Base-by-base conservation (phyloP, 2,329 filamentous ascomycete genomes). In the Colletotrichum cordylinicola region DNA sequence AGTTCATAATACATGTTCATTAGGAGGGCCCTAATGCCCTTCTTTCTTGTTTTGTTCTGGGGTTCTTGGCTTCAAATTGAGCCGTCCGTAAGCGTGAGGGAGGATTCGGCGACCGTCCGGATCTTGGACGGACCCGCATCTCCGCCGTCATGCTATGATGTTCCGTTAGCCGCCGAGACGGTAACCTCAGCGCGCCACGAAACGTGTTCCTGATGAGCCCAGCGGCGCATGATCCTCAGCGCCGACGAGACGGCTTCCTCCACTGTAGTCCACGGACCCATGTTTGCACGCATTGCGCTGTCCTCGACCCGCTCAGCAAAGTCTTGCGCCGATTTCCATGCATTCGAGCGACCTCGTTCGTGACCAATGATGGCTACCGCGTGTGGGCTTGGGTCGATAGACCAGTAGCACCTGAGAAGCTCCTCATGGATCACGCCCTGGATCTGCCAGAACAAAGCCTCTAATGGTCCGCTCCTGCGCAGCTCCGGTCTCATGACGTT, bases 401-500 rank as follows among this genome's bases (percentile, higher is more conserved):
- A 79, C 37, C 77, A 79, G 62, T 84, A 85, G 39, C 83, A 84
- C 74, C 83, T 83, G 48, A 87, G 80, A n/a, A 87, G 79, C 79
- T 90, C 86, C 74, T 90, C 88, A 37, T 87, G 80, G 61, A 86
- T 83, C 9, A 88, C 79, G 16, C 84, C 86, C 67, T 88, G 84
- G 48, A 90, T 82, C 77, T 89, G 85, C 58, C 86, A 79, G 4
- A 86, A 80, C 21, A 90, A 80, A 10, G 85, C 84, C 60, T 83
- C 83, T 7, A 89, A 81, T 13, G 79, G 83, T 77, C 78, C 78
- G 65, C 81, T 81, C 29, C 80, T 79, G 10, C 83, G 82, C 8
- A 85, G 83, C 61, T 88, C 84, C 77, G 84, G 83, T 16, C 82
- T 82, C 52, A 88, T 82, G 67, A 89, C 80, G 18, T 82, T 78